Base-by-base conservation (phyloP, 495 filamentous ascomycete genomes). In the Articulospora tetracladia region DNA sequence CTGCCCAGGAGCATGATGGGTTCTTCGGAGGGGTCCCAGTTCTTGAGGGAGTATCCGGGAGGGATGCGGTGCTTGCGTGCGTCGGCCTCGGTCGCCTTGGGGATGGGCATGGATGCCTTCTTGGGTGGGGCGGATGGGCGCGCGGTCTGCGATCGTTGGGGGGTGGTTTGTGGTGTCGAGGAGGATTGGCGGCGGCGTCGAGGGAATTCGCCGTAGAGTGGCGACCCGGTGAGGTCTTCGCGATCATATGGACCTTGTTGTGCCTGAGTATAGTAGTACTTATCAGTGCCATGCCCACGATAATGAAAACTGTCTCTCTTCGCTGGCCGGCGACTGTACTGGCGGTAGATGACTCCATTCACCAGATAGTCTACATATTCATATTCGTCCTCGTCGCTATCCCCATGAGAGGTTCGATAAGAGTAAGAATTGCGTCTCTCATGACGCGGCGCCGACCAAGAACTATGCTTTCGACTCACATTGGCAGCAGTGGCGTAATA, bases 21-120 rank as follows among this genome's bases (percentile, higher is more conserved):
- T 55, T 71, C 90, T 74, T 97, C 92, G 47, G 86, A 86, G 1
- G 93, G 93, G 70, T 98, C 95, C 94, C 94, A 99, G 80, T 99
- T 97, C 78, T 98, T 97, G 74, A 92, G 84, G 32, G 90, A 96
- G 76, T 96, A 99, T 49, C 96, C 94, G 1, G 86, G 72, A 1
- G 94, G 95, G 59, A 99, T 97, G 52, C 85, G 82, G 58, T 90
- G 89, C 59, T 80, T 82, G 68, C 83, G 83, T 62, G 91, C 91
- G 72, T 97, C 92, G 44, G 83, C 88, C 70, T 91, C 90, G 57
- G 92, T 96, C 56, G 95, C 93, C 73, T 86, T 83, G 55, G 83
- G 79, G n/a, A 66, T 36, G 11, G 66, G 53, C 13, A 66, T 54
- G 20, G 70, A 61, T 10, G 70, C 66, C 62, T 70, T 70, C 59